Evolutionary conservation across 2,329 filamentous ascomycete genomes (phyloP).

Genomic region (Dothistroma pini): DNA sequence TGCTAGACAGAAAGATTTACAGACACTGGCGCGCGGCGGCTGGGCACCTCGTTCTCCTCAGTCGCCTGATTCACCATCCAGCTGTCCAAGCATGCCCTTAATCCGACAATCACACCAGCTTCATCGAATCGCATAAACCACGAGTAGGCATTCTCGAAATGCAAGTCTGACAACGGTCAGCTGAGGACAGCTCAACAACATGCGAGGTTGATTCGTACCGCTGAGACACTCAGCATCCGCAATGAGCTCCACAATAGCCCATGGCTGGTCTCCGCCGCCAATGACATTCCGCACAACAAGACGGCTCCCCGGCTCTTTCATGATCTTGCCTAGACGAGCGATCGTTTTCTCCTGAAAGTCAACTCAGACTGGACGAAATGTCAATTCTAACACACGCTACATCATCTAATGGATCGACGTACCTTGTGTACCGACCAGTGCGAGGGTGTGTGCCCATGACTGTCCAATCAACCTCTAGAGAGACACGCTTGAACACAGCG

Average conservation of each 20-base stretch:
- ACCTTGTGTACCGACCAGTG: constrained; percentile 12
- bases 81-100: too few relatives aligned
- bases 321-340: constrained; percentile 13
- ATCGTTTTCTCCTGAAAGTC: constrained; percentile 15
- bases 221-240: constrained; percentile 16
- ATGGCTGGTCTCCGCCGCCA: constrained; percentile 16
- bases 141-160: too few relatives aligned
- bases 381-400: too few relatives aligned
- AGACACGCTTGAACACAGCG: constrained; percentile 16
- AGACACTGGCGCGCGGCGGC: too few relatives aligned
- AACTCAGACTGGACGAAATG: neutral
- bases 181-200: too few relatives aligned
- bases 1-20: too few relatives aligned
- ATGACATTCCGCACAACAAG: constrained; percentile 21
- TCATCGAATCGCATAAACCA: too few relatives aligned
- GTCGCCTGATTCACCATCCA: too few relatives aligned
- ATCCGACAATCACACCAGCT: too few relatives aligned
- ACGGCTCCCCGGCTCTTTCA: constrained; percentile 14
- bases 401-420: neutral
- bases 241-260: constrained; percentile 20
- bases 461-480: constrained; percentile 21
- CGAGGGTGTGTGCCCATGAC: constrained; percentile 22
- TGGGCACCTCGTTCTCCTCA: too few relatives aligned
- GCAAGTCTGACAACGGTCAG: too few relatives aligned
- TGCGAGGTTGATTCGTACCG: constrained; percentile 8